Evolutionary conservation across 306 rosid species (phyloP).

Genomic region (Dalbergia oliveri): DNA sequence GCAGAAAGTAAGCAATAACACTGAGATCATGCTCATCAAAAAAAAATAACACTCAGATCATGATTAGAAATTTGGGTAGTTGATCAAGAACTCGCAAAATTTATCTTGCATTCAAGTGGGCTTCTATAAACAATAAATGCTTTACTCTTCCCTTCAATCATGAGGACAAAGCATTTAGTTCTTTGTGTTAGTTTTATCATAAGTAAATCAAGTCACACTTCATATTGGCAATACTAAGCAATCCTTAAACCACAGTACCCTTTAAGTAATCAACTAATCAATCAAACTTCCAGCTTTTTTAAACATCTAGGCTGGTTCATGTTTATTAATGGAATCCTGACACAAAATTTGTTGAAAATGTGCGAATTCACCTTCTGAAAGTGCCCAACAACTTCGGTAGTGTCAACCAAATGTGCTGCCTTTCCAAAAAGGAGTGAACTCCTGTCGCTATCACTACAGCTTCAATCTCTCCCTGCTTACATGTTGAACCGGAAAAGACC

Average conservation of each 20-base stretch:
- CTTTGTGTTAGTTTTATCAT: conserved; percentile 22
- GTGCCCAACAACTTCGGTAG: conserved; percentile 76
- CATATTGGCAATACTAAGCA: background rate
- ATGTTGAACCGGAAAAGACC: conserved; percentile 86
- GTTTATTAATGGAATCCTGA: conserved; percentile 15
- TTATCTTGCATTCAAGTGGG: too few relatives aligned
- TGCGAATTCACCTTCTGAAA: conserved; percentile 70
- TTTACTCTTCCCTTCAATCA: too few relatives aligned
- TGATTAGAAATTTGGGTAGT: background rate
- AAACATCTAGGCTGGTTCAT: conserved; percentile 8
- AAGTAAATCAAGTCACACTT: background rate
- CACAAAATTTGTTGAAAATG: conserved; percentile 10
- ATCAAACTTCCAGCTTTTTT: background rate
- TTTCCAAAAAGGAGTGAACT: conserved; percentile 83
- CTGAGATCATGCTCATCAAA: background rate
- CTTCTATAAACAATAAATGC: too few relatives aligned
- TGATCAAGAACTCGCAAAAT: conserved; percentile 16
- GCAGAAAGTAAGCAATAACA: conserved; percentile 44
- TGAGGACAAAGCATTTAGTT: background rate
- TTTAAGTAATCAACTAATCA: conserved; percentile 13
- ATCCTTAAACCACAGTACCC: background rate
- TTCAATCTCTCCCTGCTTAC: conserved; percentile 92
- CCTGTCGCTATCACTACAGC: conserved; percentile 93
- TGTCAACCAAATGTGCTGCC: conserved; percentile 87
- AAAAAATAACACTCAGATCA: conserved; percentile 14